These are phyloP conservation scores for Trypanosoma platydactyli DNA, from an alignment of 208 protist genomes.

Conservation along the genomic window DNA sequence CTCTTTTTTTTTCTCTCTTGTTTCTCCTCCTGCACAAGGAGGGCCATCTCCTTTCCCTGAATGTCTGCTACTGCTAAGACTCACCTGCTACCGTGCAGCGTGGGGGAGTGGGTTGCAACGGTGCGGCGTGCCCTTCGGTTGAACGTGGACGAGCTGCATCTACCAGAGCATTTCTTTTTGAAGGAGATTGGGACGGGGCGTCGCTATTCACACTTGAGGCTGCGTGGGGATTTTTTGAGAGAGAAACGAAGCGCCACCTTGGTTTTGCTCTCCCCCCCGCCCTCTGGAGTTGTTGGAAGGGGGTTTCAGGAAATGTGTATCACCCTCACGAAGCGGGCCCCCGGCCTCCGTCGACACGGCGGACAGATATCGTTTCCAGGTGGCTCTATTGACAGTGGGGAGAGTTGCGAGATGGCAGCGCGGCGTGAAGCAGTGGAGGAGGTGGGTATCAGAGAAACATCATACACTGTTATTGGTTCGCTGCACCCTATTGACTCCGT, in stretches of 20 bases:
- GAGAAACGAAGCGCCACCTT: constrained; percentile 50
- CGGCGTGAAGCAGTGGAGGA: constrained; percentile 82
- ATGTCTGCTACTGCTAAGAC: neutral
- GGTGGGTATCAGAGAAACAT: constrained; percentile 44
- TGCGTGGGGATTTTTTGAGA: neutral
- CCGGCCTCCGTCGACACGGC: constrained; percentile 54
- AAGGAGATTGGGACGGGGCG: constrained; percentile 21
- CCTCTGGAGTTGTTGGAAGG: constrained; percentile 10
- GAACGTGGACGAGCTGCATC: constrained; percentile 37
- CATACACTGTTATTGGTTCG: constrained; percentile 55
- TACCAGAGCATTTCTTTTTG: constrained; percentile 74
- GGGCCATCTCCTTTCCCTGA: neutral
- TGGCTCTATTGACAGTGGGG: constrained; percentile 57
- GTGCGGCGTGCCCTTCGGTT: constrained; percentile 43
- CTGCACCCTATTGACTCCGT: constrained; percentile 53
- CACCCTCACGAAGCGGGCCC: constrained; percentile 80
- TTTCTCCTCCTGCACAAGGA: neutral
- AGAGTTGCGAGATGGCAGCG: constrained; percentile 51
- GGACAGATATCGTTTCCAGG: constrained; percentile 86
- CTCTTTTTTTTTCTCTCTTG: constrained; percentile 12
- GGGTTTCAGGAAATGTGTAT: constrained; percentile 84
- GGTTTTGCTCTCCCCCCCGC: constrained; percentile 56
- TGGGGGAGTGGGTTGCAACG: constrained; percentile 54
- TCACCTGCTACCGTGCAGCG: constrained; percentile 46
- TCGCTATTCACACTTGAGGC: constrained; percentile 43